Evolutionary conservation across 2,329 filamentous ascomycete genomes (phyloP), one percentile per base, ranked within the genome.

Genomic region (Phoma herbarum): DNA sequence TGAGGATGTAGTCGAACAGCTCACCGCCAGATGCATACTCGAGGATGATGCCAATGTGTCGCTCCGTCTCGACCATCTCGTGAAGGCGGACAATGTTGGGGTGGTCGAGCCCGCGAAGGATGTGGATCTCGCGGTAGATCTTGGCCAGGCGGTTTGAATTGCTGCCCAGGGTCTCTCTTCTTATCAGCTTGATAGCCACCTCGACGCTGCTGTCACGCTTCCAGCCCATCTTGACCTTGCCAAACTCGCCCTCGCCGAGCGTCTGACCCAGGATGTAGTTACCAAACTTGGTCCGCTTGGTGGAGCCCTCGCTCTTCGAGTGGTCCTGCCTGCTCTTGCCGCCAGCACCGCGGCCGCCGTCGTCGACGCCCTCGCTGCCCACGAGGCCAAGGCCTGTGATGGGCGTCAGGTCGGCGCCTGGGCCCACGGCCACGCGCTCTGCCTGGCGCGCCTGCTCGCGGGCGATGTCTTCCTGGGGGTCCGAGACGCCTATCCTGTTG

Each of bases 181-280:
- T 91, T 76, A 99, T 98, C 66, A 97, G 87, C 79, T 99, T 99
- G 83, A 99, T 97, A 62, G 95, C 95, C 68, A 99, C 95, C 85
- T 95, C 75, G 29, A 96, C 90, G 64, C 89, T 93, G 60, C 93
- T 93, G 78, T 96, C 93, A 75, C 92, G 91, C 78, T 97, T 98
- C 95, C 95, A 99, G 25, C 95, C 95, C 73, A 98, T 88, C 79
- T 97, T 98, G 70, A 99, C 95, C 77, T 99, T 99, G 65, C 95
- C 95, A 76, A 99, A 99, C 78, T 99, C 95, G 62, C 95, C 95
- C 81, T 99, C 95, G 48, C 95, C 95, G 48, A 99, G 89, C 2
- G 94, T 98, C 77, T 97, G 94, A 33, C 95, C 95, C 3, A 99
- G 85, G 60, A 96, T 92, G 78, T 98, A 99, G 63, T 97, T 93